Base-by-base conservation (phyloP, 1,139 yeast species). In the Debaryomyces udenii region DNA sequence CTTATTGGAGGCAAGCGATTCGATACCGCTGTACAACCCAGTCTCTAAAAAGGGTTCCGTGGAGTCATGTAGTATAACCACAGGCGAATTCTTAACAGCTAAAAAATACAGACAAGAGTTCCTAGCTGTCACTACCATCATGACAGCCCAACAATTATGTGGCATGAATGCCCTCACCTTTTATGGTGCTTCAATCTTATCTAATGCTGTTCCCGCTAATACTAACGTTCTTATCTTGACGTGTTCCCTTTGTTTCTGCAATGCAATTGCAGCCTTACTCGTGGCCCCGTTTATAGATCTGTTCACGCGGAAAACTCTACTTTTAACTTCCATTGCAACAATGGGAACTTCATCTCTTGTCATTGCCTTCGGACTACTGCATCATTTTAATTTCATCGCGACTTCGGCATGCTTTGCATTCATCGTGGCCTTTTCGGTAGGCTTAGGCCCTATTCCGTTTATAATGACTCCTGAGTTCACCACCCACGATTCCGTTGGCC, bases 401-500 rank as follows among this genome's bases (percentile, higher is more conserved):
- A 81, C 87, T 0, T 35, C 73, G 0, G 76, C 89, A 1, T 81
- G 90, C 1, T 76, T 86, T 44, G 56, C 72, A 1, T 89, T 86
- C 57, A 88, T 90, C 33, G 76, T 83, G 4, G 78, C 89, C 9
- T 91, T 86, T 65, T 96, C 96, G 0, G 63, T 85, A 32, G 98
- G 97, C 0, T 59, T 89, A 44, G 97, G 97, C 0, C 97, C 97
- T 4, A 83, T 91, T 33, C 97, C 97, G 13, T 90, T 89, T 63
- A 63, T 90, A 50, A 70, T 89, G 55, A 81, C 90, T 7, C 80
- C 95, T 3, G 97, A 91, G 58, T 78, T 90, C 30, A 83, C 95
- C 0, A 86, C 85, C 38, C 70, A 76, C 3, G 80, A 80, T 42
- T 89, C 89, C 2, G 81, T 80, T 38, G 88, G 88, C 1, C 74